These are phyloP conservation scores for Puccinia triticina DNA, from an alignment of 1,284 basidiomycete genomes.

Conservation along the genomic window DNA sequence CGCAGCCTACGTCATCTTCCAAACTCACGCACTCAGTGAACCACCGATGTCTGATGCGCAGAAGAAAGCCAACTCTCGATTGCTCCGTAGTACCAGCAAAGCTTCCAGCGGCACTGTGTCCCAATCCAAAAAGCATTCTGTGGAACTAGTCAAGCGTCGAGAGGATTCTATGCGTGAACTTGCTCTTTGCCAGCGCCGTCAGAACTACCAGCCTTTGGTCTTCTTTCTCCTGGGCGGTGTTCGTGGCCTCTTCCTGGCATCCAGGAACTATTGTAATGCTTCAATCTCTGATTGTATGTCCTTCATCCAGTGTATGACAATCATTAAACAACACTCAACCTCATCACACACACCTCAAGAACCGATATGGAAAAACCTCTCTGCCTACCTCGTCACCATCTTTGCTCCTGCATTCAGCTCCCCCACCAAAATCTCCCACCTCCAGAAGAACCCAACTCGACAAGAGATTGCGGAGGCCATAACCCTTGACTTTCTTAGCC, in stretches of 20 bases:
- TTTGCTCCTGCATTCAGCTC: background rate
- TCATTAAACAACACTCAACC: background rate
- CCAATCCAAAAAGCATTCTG: background rate
- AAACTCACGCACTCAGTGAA: slow-evolving; percentile 5
- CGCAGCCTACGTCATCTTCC: slow-evolving; percentile 4
- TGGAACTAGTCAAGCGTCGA: background rate
- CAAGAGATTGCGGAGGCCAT: slow-evolving; percentile 6
- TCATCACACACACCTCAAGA: background rate
- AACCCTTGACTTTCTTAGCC: background rate
- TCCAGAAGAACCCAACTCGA: background rate
- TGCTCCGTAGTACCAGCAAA: background rate
- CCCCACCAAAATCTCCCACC: background rate
- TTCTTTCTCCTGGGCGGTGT: background rate
- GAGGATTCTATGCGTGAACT: background rate
- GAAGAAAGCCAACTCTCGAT: background rate
- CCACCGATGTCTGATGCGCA: background rate
- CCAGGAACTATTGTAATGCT: background rate
- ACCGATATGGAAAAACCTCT: too few relatives aligned
- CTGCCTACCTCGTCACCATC: background rate
- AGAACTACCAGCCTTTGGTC: background rate
- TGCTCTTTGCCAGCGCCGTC: background rate
- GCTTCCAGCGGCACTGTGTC: background rate
- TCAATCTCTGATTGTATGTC: background rate
- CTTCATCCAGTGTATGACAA: background rate
- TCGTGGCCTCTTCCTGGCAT: background rate